phyloP scores from a whole-genome alignment of 306 rosid species.

The Sechiopsis laciniata region DNA sequence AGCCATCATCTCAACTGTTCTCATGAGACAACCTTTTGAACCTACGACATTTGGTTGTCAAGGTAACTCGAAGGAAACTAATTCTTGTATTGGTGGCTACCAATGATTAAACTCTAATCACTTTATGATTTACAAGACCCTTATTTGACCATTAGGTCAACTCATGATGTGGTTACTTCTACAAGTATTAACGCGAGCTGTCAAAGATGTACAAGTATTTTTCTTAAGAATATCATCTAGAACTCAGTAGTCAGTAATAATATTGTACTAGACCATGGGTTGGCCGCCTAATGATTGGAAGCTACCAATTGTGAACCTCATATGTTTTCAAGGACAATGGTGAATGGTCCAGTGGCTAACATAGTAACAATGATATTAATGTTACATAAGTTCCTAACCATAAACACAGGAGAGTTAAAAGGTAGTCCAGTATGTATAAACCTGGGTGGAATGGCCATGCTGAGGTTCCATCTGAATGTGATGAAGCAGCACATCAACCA shows the following conservation, averaged over 20 bases:
- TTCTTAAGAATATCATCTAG: background rate
- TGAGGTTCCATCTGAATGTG: conserved; percentile 86
- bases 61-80: no score
- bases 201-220: background rate
- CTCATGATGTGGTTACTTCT: no score
- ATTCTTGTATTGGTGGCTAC: no score
- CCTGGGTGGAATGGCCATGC: conserved; percentile 82
- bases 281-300: background rate
- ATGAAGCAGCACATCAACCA: conserved; percentile 96
- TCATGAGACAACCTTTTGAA: no score
- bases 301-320: conserved; percentile 1
- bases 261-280: background rate
- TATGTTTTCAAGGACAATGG: background rate
- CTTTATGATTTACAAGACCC: no score
- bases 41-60: no score
- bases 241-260: background rate
- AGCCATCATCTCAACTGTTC: no score
- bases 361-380: background rate
- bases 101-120: no score
- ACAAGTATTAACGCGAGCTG: background rate
- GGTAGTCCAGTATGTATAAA: conserved; percentile 20
- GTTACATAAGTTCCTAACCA: background rate
- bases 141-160: no score
- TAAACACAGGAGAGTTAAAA: background rate
- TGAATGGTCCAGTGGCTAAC: conserved; percentile 4